A percentile compares a stretch with the other conserved stretches of the same genome.
These are phyloP conservation scores for Scheffersomyces insectosa DNA, from an alignment of 1,139 yeast species.

Conservation along the genomic window DNA sequence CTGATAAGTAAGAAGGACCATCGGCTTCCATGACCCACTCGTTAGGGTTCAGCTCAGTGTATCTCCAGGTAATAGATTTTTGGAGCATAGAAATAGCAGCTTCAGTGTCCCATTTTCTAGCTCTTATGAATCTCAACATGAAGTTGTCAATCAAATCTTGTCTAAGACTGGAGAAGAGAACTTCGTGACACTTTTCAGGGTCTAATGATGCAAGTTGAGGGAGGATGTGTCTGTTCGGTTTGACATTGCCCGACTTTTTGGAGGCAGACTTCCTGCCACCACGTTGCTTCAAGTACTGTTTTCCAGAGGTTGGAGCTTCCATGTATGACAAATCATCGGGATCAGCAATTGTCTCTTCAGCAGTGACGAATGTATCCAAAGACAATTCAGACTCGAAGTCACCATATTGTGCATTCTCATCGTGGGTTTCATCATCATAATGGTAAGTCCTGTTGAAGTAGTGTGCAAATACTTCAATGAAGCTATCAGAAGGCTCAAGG, in stretches of 20 bases:
- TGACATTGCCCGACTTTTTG: constrained; percentile 10
- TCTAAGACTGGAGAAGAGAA: constrained; percentile 22
- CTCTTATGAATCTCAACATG: constrained; percentile 39
- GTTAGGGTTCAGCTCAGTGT: constrained; percentile 27
- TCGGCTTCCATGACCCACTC: constrained; percentile 42
- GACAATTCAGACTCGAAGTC: constrained; percentile 27
- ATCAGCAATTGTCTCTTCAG: constrained; percentile 32
- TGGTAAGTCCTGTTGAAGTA: constrained; percentile 24
- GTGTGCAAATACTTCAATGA: constrained; percentile 22
- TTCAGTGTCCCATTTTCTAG: constrained; percentile 42
- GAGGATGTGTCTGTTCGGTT: constrained; percentile 17
- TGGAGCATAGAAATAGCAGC: constrained; percentile 35
- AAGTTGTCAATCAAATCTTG: constrained; percentile 40
- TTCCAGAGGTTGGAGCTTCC: neutral
- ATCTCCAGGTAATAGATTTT: constrained; percentile 43
- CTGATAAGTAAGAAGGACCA: constrained; percentile 34
- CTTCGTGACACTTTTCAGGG: constrained; percentile 26
- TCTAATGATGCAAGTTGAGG: constrained; percentile 24
- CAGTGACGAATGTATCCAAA: constrained; percentile 40
- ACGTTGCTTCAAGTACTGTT: constrained; percentile 3
- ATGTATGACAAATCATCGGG: constrained; percentile 5
- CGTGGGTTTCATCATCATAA: constrained; percentile 17
- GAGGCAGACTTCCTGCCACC: constrained; percentile 4
- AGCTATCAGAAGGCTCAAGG: constrained; percentile 24
- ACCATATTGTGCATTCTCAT: constrained; percentile 13